Conservation (phyloP, 2,329 filamentous ascomycete genomes). For the Akanthomyces uredinophilus region DNA sequence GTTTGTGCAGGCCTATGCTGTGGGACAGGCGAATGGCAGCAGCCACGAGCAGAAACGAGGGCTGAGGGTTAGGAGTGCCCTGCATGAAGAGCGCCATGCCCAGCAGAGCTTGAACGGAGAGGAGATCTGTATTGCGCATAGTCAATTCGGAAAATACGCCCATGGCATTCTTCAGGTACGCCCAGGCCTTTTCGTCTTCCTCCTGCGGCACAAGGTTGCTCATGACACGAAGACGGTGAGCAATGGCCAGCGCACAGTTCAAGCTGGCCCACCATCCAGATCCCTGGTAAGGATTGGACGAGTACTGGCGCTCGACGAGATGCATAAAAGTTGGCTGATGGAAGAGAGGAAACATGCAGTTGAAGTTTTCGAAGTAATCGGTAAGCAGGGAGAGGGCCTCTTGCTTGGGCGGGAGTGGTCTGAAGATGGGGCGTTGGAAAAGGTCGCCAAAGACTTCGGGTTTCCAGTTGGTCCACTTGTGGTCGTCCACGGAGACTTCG, state of each 20-base stretch:
- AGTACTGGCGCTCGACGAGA: constrained; percentile 90
- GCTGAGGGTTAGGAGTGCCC: constrained; percentile 93
- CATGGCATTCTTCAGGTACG: constrained; percentile 94
- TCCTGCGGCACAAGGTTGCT: constrained; percentile 86
- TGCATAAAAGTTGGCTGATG: constrained; percentile 99
- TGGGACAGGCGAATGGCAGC: constrained; percentile 87
- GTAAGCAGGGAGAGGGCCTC: constrained; percentile 83
- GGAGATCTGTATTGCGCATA: constrained; percentile 90
- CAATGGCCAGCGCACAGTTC: constrained; percentile 89
- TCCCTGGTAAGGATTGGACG: constrained; percentile 83
- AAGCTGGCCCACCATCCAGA: constrained; percentile 98
- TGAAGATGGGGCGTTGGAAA: constrained; percentile 80
- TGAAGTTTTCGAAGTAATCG: constrained; percentile 98
- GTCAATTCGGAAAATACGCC: constrained; percentile 87
- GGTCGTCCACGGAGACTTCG: constrained; percentile 83
- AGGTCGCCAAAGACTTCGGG: constrained; percentile 95
- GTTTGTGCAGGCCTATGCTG: constrained; percentile 92
- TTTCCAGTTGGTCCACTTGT: constrained; percentile 97
- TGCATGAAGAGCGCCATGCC: constrained; percentile 94
- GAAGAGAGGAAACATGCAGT: constrained; percentile 96
- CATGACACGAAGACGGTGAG: constrained; percentile 89
- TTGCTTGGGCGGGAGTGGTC: constrained; percentile 75
- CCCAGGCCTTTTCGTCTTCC: constrained; percentile 92
- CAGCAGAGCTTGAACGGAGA: constrained; percentile 89
- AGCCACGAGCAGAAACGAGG: constrained; percentile 84